A percentile compares a stretch with the other conserved stretches of the same genome.
These are phyloP conservation scores for Gossypium aridum DNA, from an alignment of 441 rosid species.

Conservation along the genomic window DNA sequence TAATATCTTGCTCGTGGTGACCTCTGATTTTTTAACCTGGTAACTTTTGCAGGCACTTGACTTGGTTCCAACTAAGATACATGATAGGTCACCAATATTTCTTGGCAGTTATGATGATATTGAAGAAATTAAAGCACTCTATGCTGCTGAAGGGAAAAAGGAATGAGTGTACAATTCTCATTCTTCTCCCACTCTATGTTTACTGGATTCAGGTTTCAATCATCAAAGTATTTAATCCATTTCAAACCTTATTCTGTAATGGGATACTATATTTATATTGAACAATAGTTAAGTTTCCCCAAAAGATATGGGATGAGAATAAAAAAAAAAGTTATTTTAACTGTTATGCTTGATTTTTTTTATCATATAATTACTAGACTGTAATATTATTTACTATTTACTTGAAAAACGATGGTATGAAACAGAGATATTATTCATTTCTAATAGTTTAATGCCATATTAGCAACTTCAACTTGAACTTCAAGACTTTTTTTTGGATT, in stretches of 20 bases:
- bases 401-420: no score
- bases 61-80: slow-evolving; percentile 66
- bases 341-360: no score
- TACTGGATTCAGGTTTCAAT: not conserved
- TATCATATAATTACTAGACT: no score
- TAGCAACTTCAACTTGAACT: no score
- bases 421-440: no score
- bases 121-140: slow-evolving; percentile 86
- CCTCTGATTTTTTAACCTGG: not conserved
- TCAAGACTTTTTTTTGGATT: no score
- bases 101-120: slow-evolving; percentile 94
- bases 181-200: not conserved
- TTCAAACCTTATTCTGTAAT: not conserved
- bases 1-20: not conserved
- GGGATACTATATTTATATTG: not conserved
- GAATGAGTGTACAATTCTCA: slow-evolving; percentile 17
- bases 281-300: not conserved
- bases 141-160: slow-evolving; percentile 41
- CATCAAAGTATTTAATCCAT: not conserved
- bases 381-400: no score
- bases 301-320: not conserved
- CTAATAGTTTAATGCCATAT: no score
- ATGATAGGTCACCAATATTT: slow-evolving; percentile 88
- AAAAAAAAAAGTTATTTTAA: no score
- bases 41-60: slow-evolving; percentile 49